These are phyloP conservation scores for Cyberlindnera japonica DNA, from an alignment of 805 yeast genomes.

Conservation along the genomic window DNA sequence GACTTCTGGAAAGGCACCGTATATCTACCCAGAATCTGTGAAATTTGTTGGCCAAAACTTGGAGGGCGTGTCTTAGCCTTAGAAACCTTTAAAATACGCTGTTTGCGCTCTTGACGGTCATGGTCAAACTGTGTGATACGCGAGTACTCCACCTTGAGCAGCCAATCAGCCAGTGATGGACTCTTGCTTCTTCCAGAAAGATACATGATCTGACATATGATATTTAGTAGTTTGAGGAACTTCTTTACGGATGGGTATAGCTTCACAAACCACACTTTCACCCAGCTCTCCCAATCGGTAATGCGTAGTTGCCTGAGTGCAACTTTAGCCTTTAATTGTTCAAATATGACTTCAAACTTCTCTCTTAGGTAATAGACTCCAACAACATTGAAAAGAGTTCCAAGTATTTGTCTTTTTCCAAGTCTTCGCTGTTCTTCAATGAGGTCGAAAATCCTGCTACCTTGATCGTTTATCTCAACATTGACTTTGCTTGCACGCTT, in stretches of 20 bases:
- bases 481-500: conserved; percentile 46
- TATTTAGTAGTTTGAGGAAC: conserved; percentile 42
- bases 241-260: conserved; percentile 59
- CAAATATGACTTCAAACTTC: conserved; percentile 63
- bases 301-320: conserved; percentile 43
- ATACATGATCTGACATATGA: conserved; percentile 59
- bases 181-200: conserved; percentile 64
- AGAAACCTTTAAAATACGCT: neutral
- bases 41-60: conserved; percentile 25
- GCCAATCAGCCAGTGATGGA: conserved; percentile 55
- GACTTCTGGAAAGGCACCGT: conserved; percentile 17
- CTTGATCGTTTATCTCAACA: conserved; percentile 31
- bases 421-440: conserved; percentile 53
- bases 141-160: conserved; percentile 63
- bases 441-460: conserved; percentile 28
- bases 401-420: conserved; percentile 46
- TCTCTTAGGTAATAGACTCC: conserved; percentile 66
- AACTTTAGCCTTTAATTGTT: conserved; percentile 56
- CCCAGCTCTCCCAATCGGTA: conserved; percentile 17
- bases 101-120: conserved; percentile 20
- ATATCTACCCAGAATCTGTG: conserved; percentile 9
- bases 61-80: conserved; percentile 22
- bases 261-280: conserved; percentile 44
- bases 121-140: conserved; percentile 30
- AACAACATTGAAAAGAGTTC: conserved; percentile 56